Evolutionary conservation across 1,139 yeast species (phyloP), one percentile per base, ranked within the genome.

Genomic region (Waltiozyma solani): DNA sequence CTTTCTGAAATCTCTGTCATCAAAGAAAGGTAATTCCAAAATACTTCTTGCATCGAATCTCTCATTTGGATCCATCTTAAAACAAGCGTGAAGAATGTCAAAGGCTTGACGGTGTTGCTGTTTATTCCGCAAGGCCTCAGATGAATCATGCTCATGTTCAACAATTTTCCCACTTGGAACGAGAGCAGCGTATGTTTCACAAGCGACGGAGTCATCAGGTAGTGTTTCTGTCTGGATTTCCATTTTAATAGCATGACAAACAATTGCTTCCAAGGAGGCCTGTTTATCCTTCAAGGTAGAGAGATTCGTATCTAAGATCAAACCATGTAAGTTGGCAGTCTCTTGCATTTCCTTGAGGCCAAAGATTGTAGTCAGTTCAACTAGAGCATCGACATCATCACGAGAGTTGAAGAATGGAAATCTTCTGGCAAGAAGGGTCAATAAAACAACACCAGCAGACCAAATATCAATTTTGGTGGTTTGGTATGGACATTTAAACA

Each of bases 331-430:
- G 41, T 75, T 73, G 5, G 96, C 95, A 51, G 89, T 79, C 47
- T 75, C 73, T 46, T 76, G 76, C 69, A 91, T 69, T 48, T 72
- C 74, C n/a, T 72, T 75, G 38, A 73, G 60, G 1, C 98, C 98
- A 62, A 85, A 89, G 3, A 93, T 67, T n/a, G 79, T 66, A 0
- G 95, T 78, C 35, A 89, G 65, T 57, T 91, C 99, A 31, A 87
- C 69, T 37, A 91, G 59, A 0, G 98, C 96, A 54, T 91, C 97
- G 2, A 81, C 76, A 56, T 91, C 98, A 60, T 91, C 97, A 51
- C 98, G 72, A 0, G 99, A 93, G 51, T 86, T 79, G 54, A 83
- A 83, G 1, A 93, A 93, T 3, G 91, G 93, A 49, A 83, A 83
- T 5, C 94, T 89, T 59, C 56, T 50, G 1, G 89, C 78, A 17